These are phyloP conservation scores for Microbotryum violaceum DNA, from an alignment of 1,284 basidiomycete genomes.

Conservation along the genomic window DNA sequence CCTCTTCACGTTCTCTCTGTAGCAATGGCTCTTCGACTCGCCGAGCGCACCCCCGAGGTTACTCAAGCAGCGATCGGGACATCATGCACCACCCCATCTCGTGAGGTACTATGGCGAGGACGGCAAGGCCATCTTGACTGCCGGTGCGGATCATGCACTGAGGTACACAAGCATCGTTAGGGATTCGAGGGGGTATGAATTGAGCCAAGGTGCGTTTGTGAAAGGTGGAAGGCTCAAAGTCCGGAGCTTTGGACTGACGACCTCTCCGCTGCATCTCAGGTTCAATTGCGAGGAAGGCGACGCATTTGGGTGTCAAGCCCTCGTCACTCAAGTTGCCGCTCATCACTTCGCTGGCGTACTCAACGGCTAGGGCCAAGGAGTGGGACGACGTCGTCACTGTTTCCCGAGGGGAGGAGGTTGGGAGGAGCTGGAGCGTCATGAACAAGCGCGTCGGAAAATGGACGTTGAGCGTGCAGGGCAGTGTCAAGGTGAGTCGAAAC, in stretches of 20 bases:
- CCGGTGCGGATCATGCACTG: constrained; percentile 68
- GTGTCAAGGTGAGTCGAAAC: constrained; percentile 37
- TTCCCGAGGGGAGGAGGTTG: constrained; percentile 64
- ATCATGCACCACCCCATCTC: constrained; percentile 80
- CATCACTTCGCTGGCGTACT: constrained; percentile 26
- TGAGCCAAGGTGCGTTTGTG: constrained; percentile 69
- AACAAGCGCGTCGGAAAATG: constrained; percentile 71
- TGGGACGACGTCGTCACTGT: constrained; percentile 96
- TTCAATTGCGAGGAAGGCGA: constrained; percentile 75
- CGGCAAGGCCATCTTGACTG: constrained; percentile 86
- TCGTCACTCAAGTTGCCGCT: constrained; percentile 58
- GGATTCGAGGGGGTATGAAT: constrained; percentile 84
- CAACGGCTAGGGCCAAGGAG: constrained; percentile 47
- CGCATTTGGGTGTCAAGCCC: constrained; percentile 67
- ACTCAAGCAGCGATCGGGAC: constrained; percentile 85
- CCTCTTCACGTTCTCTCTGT: constrained; percentile 63
- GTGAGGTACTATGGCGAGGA: constrained; percentile 94
- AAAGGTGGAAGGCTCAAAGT: background rate
- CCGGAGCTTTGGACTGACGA: constrained; percentile 4
- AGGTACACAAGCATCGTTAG: constrained; percentile 86
- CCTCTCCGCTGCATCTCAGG: constrained; percentile 45
- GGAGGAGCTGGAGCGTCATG: constrained; percentile 77
- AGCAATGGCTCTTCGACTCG: constrained; percentile 98
- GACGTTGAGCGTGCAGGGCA: constrained; percentile 48
- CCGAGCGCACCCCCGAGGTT: constrained; percentile 75